Evolutionary conservation across 164 flowering plant genomes (phyloP), one percentile per base, ranked within the genome.

Genomic region (Taxillus chinensis): DNA sequence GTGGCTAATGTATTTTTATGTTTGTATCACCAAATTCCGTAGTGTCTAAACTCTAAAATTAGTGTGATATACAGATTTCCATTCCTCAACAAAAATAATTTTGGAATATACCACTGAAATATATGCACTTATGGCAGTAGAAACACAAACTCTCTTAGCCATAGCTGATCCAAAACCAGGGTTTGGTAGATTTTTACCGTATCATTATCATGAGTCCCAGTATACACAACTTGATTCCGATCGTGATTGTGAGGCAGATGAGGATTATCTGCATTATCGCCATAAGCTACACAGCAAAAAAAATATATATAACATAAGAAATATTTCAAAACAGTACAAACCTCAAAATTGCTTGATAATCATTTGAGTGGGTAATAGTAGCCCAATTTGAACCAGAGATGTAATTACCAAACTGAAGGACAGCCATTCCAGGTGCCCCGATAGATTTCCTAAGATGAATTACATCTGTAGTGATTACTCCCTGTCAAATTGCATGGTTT

Each of bases 201-300:
- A 76, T 93, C 99, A 80, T 93, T 93, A 70, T 93, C 99, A 78
- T 93, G 99, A 73, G 99, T 93, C 62, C 99, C 99, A 55, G 95
- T 81, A 72, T 93, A 93, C 27, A 86, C 95, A 59, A 93, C 99
- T 84, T 93, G 95, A 73, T 93, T 84, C 4, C 7, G 67, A 73
- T 89, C 96, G 64, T 93, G 96, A 77, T 93, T 93, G 68, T 93
- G 99, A 68, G 86, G 95, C 74, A 90, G 76, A 77, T 93, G 95
- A 62, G 97, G 97, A 67, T 93, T 93, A 60, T 74, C 82, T 38
- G 97, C 77, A 70, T 76, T 86, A 74, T 95, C 72, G 61, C 99
- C 99, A 79, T 89, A 93, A 43, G 79, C 99, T 93, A 73, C 40
- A 69, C 43, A 55, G 73, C 60, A 62, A 59, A 67, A 59, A 8